Conservation (phyloP, 2,329 filamentous ascomycete species). For the Dactylonectria macrodidyma region DNA sequence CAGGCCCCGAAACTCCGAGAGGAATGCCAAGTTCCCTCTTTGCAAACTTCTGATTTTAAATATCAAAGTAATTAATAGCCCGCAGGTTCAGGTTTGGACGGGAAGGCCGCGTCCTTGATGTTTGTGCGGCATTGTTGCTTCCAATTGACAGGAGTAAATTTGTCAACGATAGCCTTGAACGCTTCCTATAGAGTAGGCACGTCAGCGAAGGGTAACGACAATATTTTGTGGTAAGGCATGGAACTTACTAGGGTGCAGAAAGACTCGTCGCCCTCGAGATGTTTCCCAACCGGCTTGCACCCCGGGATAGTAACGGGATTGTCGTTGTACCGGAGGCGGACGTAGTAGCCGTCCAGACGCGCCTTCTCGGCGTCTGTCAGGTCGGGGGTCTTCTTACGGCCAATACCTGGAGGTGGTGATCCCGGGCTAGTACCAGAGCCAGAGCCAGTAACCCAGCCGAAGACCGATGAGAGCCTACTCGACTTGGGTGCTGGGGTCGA, state of each 20-base stretch:
- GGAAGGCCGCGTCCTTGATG: constrained; percentile 60
- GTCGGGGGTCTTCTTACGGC: constrained; percentile 70
- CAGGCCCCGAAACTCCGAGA: constrained; percentile 21
- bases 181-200: constrained; percentile 70
- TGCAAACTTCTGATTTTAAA: neutral
- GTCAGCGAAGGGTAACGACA: constrained; percentile 25
- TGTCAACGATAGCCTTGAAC: constrained; percentile 94
- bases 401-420: constrained; percentile 64
- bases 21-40: neutral
- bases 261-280: constrained; percentile 87
- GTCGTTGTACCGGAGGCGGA: constrained; percentile 94
- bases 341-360: constrained; percentile 83
- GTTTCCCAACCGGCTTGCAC: constrained; percentile 82
- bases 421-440: constrained; percentile 44
- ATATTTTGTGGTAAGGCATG: neutral
- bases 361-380: constrained; percentile 71
- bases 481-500: constrained; percentile 19
- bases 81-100: constrained; percentile 65
- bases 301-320: constrained; percentile 85
- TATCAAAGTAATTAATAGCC: constrained; percentile 56
- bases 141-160: constrained; percentile 89
- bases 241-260: constrained; percentile 87
- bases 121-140: constrained; percentile 66
- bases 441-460: constrained; percentile 39
- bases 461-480: constrained; percentile 45